A percentile compares a stretch with the other conserved stretches of the same genome.
phyloP scores from a whole-genome alignment of 106 monocot species.

The Apostasia ramifera region DNA sequence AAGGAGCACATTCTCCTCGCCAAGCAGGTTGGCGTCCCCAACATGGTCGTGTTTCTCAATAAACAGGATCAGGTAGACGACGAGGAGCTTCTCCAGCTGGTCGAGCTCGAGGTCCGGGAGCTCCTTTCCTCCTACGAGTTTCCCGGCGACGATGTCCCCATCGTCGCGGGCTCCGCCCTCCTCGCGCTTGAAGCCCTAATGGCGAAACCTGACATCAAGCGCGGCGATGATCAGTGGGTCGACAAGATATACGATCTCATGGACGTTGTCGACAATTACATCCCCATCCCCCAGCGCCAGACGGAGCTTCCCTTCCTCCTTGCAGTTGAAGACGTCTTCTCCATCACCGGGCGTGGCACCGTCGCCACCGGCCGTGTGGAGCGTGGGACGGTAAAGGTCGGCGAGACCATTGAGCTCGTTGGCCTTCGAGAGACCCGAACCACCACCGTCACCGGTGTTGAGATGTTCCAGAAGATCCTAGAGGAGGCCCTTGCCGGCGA shows the following conservation, averaged over 20 bases:
- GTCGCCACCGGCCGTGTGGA: constrained; percentile 87
- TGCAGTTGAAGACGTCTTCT: constrained; percentile 91
- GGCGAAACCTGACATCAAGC: constrained; percentile 59
- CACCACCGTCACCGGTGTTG: constrained; percentile 76
- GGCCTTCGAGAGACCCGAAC: constrained; percentile 55
- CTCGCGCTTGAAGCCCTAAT: constrained; percentile 81
- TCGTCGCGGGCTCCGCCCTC: constrained; percentile 82
- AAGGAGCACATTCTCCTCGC: constrained; percentile 78
- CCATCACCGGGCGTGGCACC: constrained; percentile 89
- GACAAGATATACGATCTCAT: constrained; percentile 79
- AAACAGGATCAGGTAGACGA: constrained; percentile 93
- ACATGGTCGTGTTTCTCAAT: constrained; percentile 93
- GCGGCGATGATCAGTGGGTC: constrained; percentile 81
- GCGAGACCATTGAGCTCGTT: constrained; percentile 57
- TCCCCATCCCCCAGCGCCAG: constrained; percentile 86
- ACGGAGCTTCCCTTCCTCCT: constrained; percentile 89
- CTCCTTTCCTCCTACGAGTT: constrained; percentile 78
- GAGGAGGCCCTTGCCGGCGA: constrained; percentile 73
- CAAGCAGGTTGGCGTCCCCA: constrained; percentile 80
- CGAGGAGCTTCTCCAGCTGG: constrained; percentile 75
- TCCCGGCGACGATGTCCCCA: constrained; percentile 87
- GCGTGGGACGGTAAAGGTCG: constrained; percentile 68
- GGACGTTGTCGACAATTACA: constrained; percentile 86
- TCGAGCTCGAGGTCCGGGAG: constrained; percentile 88
- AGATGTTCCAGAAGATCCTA: constrained; percentile 91